phyloP scores from a whole-genome alignment of 306 rosid species.

The Trifolium pratense region DNA sequence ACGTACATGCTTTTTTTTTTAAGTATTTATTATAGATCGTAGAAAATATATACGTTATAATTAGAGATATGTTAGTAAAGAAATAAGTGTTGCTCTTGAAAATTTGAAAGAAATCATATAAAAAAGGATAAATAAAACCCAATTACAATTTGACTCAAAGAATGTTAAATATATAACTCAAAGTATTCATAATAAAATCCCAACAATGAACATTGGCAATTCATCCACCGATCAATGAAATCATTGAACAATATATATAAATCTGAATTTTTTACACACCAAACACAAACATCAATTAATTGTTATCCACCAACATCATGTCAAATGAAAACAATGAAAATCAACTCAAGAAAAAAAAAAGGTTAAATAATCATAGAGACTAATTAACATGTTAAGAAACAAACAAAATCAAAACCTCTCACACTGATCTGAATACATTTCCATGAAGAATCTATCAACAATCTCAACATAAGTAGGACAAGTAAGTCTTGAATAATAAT shows the following conservation, averaged over 20 bases:
- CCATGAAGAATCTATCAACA: constrained; percentile 82
- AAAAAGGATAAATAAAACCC: too few species aligned
- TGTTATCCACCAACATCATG: constrained; percentile 42
- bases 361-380: constrained; percentile 29
- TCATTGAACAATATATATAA: constrained; percentile 22
- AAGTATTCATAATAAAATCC: too few species aligned
- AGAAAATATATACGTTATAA: too few species aligned
- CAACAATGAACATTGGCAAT: not conserved
- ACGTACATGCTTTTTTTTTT: too few species aligned
- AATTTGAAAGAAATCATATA: too few species aligned
- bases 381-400: constrained; percentile 26
- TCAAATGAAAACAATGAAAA: constrained; percentile 40
- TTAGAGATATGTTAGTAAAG: too few species aligned
- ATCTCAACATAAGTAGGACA: constrained; percentile 85
- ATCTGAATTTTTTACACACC: constrained; percentile 40
- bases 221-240: constrained; percentile 33
- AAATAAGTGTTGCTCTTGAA: too few species aligned
- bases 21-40: too few species aligned
- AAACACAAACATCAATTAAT: constrained; percentile 34
- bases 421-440: constrained; percentile 56
- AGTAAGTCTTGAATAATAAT: constrained; percentile 82
- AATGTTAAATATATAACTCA: too few species aligned
- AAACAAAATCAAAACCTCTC: not conserved
- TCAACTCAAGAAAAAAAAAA: constrained; percentile 33
- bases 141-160: too few species aligned